These are phyloP conservation scores for Vararia minispora DNA, from an alignment of 768 basidiomycete species.

Conservation along the genomic window DNA sequence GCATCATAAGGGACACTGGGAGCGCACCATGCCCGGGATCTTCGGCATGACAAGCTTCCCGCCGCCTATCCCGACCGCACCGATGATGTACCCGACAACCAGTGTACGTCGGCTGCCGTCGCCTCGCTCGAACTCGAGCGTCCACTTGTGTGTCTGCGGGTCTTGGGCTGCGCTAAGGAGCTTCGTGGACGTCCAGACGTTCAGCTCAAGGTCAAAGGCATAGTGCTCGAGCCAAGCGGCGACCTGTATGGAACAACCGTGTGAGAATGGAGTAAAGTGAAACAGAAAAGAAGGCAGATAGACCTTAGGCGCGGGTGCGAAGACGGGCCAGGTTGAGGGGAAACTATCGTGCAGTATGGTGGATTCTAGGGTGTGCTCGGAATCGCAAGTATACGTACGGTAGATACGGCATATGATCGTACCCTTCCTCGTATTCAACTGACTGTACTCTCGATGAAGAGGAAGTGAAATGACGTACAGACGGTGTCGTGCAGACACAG, in stretches of 20 bases:
- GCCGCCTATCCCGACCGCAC: slow-evolving; percentile 24
- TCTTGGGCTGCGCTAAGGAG: slow-evolving; percentile 11
- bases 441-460: not conserved
- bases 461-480: slow-evolving; percentile 30
- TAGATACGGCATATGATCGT: slow-evolving; percentile 41
- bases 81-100: slow-evolving; percentile 20
- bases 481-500: slow-evolving; percentile 58
- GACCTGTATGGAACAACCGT: slow-evolving; percentile 24
- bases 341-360: slow-evolving; percentile 12
- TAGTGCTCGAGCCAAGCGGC: slow-evolving; percentile 63
- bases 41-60: slow-evolving; percentile 22
- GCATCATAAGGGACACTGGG: not conserved
- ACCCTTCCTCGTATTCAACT: slow-evolving; percentile 24
- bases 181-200: slow-evolving; percentile 44
- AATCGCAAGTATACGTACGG: slow-evolving; percentile 10
- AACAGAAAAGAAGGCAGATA: not conserved
- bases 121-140: slow-evolving; percentile 9
- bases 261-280: not conserved
- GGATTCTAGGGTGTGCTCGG: not conserved
- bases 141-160: slow-evolving; percentile 13
- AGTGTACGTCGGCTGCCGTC: slow-evolving; percentile 5
- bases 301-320: slow-evolving; percentile 21
- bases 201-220: slow-evolving; percentile 46
- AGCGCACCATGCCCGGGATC: slow-evolving; percentile 10
- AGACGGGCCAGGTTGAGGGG: slow-evolving; percentile 23